Evolutionary conservation across 2,329 filamentous ascomycete genomes (phyloP).

Genomic region (Colletotrichum phormii): DNA sequence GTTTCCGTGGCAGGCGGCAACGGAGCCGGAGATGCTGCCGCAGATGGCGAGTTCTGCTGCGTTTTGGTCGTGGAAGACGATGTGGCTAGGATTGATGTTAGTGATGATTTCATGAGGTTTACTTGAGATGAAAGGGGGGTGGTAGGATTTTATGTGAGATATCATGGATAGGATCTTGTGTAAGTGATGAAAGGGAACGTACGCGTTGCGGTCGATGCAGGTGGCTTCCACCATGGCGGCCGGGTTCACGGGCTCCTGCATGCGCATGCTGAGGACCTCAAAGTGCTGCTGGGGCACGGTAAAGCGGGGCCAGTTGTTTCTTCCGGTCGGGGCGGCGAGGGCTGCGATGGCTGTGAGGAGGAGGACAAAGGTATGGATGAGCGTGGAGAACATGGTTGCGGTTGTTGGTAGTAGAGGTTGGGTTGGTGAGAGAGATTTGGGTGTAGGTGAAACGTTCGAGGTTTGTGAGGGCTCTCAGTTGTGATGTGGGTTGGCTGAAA

Average conservation of each 20-base stretch:
- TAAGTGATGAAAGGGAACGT: slow-evolving; percentile 38
- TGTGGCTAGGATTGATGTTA: slow-evolving; percentile 43
- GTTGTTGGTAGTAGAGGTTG: not conserved
- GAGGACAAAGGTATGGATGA: slow-evolving; percentile 47
- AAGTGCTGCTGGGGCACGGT: slow-evolving; percentile 55
- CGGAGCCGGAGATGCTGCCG: slow-evolving; percentile 61
- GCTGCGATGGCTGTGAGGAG: slow-evolving; percentile 45
- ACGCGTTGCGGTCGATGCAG: slow-evolving; percentile 56
- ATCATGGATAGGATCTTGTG: too few species aligned
- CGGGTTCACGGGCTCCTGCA: slow-evolving; percentile 52
- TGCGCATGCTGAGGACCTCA: slow-evolving; percentile 56
- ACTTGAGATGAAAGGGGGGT: not conserved
- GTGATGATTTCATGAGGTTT: not conserved
- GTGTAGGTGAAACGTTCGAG: not conserved
- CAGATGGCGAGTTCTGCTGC: slow-evolving; percentile 62
- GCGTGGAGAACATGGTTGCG: slow-evolving; percentile 46
- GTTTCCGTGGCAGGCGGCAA: slow-evolving; percentile 57
- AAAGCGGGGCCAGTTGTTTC: slow-evolving; percentile 47
- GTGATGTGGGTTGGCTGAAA: not conserved
- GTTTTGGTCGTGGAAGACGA: slow-evolving; percentile 61
- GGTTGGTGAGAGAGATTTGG: not conserved
- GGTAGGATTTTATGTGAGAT: too few species aligned
- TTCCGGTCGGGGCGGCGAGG: slow-evolving; percentile 45
- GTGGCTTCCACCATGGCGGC: slow-evolving; percentile 52
- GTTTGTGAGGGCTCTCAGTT: not conserved